Evolutionary conservation across 1,284 basidiomycete species (phyloP).

Genomic region (Moesziomyces parantarcticus): DNA sequence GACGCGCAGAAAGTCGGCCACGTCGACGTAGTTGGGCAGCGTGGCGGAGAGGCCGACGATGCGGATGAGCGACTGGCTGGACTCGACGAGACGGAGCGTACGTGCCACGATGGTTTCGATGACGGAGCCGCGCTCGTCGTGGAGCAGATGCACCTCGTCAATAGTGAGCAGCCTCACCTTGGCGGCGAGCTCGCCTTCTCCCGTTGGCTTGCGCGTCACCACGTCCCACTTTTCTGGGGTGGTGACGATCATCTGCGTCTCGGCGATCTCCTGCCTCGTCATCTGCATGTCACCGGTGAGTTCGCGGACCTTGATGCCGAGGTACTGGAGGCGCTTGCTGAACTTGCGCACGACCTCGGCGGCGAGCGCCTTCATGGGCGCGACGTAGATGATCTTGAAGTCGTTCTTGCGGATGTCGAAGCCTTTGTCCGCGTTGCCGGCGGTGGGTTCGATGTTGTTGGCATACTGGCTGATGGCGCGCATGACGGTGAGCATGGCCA

Average conservation of each 20-base stretch:
- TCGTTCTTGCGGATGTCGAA: conserved; percentile 60
- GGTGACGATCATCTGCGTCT: conserved; percentile 98
- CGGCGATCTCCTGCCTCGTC: conserved; percentile 90
- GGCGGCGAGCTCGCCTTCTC: conserved; percentile 88
- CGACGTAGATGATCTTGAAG: conserved; percentile 99
- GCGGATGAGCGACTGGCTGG: conserved; percentile 95
- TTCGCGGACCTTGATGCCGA: conserved; percentile 87
- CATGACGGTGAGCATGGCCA: conserved; percentile 93
- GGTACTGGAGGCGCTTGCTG: conserved; percentile 87
- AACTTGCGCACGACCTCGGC: conserved; percentile 95
- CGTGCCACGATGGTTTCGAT: conserved; percentile 98
- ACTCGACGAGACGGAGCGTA: conserved; percentile 92
- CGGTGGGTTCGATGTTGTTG: conserved; percentile 76
- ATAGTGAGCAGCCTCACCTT: conserved; percentile 95
- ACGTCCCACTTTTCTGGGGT: conserved; percentile 99
- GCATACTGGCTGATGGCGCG: conserved; percentile 84
- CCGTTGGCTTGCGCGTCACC: conserved; percentile 94
- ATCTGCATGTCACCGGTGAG: conserved; percentile 99
- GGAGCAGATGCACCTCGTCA: conserved; percentile 96
- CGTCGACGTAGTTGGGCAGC: conserved; percentile 95
- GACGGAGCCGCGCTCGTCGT: conserved; percentile 97
- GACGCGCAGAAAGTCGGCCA: conserved; percentile 93
- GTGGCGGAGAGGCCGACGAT: conserved; percentile 98
- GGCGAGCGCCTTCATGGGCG: conserved; percentile 98
- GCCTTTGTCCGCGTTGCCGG: conserved; percentile 56